Evolutionary conservation across 2,329 filamentous ascomycete genomes (phyloP).

Genomic region (Phialophora expanda): DNA sequence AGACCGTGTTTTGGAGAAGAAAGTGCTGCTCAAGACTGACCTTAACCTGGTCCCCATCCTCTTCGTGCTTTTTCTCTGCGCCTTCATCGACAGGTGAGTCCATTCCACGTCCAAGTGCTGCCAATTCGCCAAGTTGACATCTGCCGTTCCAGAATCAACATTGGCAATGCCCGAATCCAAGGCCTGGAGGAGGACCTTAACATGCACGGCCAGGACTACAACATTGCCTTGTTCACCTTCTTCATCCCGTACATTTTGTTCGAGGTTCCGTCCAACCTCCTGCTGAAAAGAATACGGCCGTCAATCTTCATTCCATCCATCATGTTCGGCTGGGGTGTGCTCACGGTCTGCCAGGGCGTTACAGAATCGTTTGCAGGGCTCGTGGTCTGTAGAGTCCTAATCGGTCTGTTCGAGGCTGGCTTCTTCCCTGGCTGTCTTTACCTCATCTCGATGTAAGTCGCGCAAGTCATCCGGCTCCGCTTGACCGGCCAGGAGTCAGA

Average conservation of each 20-base stretch:
- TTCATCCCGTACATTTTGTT: constrained; percentile 37
- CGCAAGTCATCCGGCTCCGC: neutral
- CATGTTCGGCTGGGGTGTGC: constrained; percentile 43
- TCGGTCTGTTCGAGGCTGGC: constrained; percentile 45
- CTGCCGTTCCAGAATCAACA: constrained; percentile 47
- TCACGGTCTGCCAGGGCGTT: constrained; percentile 49
- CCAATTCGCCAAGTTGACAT: neutral
- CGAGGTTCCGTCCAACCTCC: constrained; percentile 54
- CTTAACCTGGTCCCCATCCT: constrained; percentile 56
- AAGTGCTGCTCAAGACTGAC: constrained; percentile 56
- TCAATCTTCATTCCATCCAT: constrained; percentile 37
- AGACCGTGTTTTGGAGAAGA: constrained; percentile 51
- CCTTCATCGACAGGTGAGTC: constrained; percentile 46
- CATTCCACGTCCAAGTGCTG: neutral
- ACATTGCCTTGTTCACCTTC: constrained; percentile 40
- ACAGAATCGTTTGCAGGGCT: constrained; percentile 42
- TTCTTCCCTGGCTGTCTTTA: constrained; percentile 47
- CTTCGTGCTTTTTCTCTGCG: constrained; percentile 52
- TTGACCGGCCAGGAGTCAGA: neutral
- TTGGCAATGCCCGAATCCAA: constrained; percentile 55
- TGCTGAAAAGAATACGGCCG: constrained; percentile 46
- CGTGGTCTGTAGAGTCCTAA: constrained; percentile 43
- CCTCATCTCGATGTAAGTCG: constrained; percentile 37
- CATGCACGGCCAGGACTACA: constrained; percentile 52
- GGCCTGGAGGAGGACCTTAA: constrained; percentile 52